Evolutionary conservation across 1,284 basidiomycete genomes (phyloP), one percentile per base, ranked within the genome.

Genomic region (Exsudoporus floridanus): DNA sequence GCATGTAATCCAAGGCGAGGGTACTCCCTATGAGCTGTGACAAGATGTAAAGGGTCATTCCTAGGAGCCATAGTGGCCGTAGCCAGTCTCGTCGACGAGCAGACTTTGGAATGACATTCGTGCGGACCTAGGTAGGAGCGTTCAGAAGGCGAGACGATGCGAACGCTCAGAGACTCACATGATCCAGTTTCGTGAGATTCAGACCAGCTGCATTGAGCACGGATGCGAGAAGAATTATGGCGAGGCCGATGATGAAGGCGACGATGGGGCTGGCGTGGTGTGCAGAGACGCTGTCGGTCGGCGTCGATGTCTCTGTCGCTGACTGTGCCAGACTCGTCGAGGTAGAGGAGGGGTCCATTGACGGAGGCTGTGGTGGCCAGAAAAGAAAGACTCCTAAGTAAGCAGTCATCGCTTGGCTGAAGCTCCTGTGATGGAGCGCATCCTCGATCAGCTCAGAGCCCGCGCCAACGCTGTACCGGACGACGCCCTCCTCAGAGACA

Each of bases 11-110:
- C 25, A 94, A 77, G 0, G 91, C 91, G 19, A 94, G 77, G 0
- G 92, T 94, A 63, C 86, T 89, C 37, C 92, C 91, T 60, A 94
- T 84, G 63, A 94, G 74, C 69, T 94, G 92, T 2, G 90, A 92
- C 39, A 92, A 70, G 62, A 92, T 89, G 66, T 91, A 92, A 10
- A 92, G 74, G 33, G 87, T 63, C 85, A 92, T 92, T 58, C 90
- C 90, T 7, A 92, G 73, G 7, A 92, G 73, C 90, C 91, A 92
- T 60, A 92, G 71, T 1, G 90, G 91, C 40, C 91, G 79, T 63
- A 85, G 72, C 80, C 83, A 92, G 64, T 90, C 89, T 55, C 77
- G 81, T 61, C 75, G 76, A 34, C 89, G 76, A 10, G 81, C 77
- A 45, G 82, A 74, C 70, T 88, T 90, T 23, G 89, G 89, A 46